These are phyloP conservation scores for Trametes sp. DNA, from an alignment of 1,284 basidiomycete genomes.

Conservation along the genomic window DNA sequence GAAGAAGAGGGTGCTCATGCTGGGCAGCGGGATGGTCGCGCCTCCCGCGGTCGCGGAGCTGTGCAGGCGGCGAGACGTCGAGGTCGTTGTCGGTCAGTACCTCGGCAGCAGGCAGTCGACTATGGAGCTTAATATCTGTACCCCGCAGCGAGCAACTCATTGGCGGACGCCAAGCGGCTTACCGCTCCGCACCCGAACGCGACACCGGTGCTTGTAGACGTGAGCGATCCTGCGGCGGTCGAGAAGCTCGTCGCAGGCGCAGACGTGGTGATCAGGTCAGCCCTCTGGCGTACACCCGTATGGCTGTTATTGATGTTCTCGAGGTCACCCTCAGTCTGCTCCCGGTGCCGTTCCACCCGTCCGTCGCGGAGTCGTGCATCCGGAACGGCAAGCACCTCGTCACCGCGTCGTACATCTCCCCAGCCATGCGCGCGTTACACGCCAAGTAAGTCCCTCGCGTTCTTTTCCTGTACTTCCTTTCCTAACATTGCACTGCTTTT, in stretches of 20 bases:
- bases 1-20: constrained; percentile 77
- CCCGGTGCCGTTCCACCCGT: constrained; percentile 80
- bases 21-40: constrained; percentile 94
- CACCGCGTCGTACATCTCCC: constrained; percentile 92
- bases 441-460: constrained; percentile 53
- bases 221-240: constrained; percentile 60
- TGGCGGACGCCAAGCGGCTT: constrained; percentile 66
- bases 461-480: background rate
- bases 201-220: constrained; percentile 67
- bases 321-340: constrained; percentile 62
- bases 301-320: background rate
- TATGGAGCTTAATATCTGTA: too few species aligned
- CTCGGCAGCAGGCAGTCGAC: background rate
- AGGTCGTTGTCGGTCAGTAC: constrained; percentile 77
- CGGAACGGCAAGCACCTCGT: constrained; percentile 80
- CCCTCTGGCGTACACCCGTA: constrained; percentile 6
- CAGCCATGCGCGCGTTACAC: constrained; percentile 79
- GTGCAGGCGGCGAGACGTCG: constrained; percentile 61
- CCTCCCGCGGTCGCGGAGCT: constrained; percentile 85
- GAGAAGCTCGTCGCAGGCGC: constrained; percentile 60
- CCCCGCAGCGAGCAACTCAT: constrained; percentile 83
- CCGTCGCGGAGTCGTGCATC: constrained; percentile 83
- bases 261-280: constrained; percentile 76
- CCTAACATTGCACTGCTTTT: background rate
- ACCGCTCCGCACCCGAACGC: constrained; percentile 64